Conservation (phyloP, 192 early-diverging fungal genomes). For the Radiomyces spectabilis region DNA sequence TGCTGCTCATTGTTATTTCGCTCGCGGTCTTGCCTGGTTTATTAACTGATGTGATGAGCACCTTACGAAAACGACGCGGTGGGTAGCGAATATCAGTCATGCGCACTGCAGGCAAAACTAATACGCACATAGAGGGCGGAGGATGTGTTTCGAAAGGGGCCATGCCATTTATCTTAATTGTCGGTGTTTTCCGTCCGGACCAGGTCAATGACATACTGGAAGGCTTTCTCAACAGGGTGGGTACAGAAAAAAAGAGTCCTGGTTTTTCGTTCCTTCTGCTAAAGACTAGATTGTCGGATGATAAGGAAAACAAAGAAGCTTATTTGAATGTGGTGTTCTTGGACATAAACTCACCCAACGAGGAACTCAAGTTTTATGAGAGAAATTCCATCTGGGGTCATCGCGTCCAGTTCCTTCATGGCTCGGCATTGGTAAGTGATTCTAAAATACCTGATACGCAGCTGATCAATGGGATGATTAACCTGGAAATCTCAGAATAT, state of each 20-base stretch:
- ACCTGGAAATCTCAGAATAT: too few species aligned
- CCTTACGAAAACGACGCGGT: conserved; percentile 21
- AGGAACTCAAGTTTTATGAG: conserved; percentile 32
- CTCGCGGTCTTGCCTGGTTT: conserved; percentile 50
- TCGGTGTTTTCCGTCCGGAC: conserved; percentile 30
- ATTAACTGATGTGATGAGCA: conserved; percentile 33
- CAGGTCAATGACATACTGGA: conserved; percentile 31
- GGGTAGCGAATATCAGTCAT: neutral
- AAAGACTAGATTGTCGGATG: neutral
- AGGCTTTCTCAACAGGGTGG: conserved; percentile 35
- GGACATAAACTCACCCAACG: conserved; percentile 30
- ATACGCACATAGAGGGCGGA: conserved; percentile 12
- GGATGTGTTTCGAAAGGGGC: conserved; percentile 9
- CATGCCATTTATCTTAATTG: conserved; percentile 31
- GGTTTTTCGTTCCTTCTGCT: neutral
- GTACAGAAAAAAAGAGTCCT: neutral
- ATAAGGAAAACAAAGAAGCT: conserved; percentile 2
- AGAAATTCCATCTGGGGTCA: conserved; percentile 27
- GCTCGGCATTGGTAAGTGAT: conserved; percentile 19
- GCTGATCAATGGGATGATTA: too few species aligned
- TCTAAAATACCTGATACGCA: too few species aligned
- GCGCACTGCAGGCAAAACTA: too few species aligned
- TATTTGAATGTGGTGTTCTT: conserved; percentile 37
- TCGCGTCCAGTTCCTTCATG: conserved; percentile 19
- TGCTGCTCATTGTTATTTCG: conserved; percentile 47